Evolutionary conservation across 1,139 yeast genomes (phyloP).

Genomic region (Taiozyma sp.): DNA sequence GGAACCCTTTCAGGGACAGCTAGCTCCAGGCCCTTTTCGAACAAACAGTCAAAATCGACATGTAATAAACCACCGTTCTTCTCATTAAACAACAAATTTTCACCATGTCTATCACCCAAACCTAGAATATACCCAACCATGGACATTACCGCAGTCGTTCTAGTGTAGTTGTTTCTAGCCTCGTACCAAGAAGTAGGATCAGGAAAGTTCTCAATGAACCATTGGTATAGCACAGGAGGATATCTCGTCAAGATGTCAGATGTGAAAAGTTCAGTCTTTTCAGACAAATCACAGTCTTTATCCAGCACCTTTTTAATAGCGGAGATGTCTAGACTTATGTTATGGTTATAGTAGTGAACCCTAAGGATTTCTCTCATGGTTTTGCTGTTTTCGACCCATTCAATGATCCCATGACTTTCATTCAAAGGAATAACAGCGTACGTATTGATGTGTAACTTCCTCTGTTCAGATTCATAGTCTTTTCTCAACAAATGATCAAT

Average conservation of each 20-base stretch:
- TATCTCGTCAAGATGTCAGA: constrained; percentile 33
- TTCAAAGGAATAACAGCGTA: constrained; percentile 88
- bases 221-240: constrained; percentile 75
- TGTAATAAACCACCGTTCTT: constrained; percentile 78
- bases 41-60: constrained; percentile 94
- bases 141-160: constrained; percentile 94
- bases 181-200: constrained; percentile 87
- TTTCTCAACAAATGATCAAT: constrained; percentile 66
- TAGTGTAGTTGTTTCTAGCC: constrained; percentile 66
- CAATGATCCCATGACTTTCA: constrained; percentile 86
- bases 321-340: constrained; percentile 25
- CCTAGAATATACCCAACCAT: constrained; percentile 91
- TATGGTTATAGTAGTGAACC: constrained; percentile 35
- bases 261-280: constrained; percentile 26
- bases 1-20: constrained; percentile 87
- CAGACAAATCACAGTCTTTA: constrained; percentile 20
- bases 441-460: constrained; percentile 67
- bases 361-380: constrained; percentile 70
- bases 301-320: constrained; percentile 19
- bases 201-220: constrained; percentile 87
- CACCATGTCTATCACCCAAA: constrained; percentile 94
- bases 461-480: constrained; percentile 66
- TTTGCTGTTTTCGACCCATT: constrained; percentile 82
- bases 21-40: constrained; percentile 60
- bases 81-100: constrained; percentile 73